These are phyloP conservation scores for Metschnikowia gruessii DNA, from an alignment of 805 yeast genomes.

Conservation along the genomic window DNA sequence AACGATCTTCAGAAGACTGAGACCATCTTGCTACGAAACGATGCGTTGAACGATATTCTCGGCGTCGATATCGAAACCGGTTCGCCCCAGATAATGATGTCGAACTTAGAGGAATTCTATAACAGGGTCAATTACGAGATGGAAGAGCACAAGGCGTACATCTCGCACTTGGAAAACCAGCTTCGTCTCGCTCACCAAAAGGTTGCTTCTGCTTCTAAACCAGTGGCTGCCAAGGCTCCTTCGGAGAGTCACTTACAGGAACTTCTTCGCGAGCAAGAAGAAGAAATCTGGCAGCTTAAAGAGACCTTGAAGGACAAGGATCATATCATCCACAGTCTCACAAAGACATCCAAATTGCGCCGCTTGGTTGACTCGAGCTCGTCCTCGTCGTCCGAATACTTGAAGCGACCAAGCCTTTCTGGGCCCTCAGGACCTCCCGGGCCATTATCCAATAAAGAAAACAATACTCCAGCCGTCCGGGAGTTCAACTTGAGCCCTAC, in stretches of 20 bases:
- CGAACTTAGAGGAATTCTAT: conserved; percentile 48
- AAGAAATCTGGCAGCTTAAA: conserved; percentile 63
- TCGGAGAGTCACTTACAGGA: conserved; percentile 24
- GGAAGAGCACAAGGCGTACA: conserved; percentile 60
- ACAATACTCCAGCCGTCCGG: conserved; percentile 7
- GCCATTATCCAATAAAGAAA: conserved; percentile 11
- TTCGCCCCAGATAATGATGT: conserved; percentile 41
- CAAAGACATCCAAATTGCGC: conserved; percentile 61
- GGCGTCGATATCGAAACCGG: conserved; percentile 38
- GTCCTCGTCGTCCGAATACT: conserved; percentile 4
- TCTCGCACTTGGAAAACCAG: conserved; percentile 55
- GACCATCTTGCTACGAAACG: conserved; percentile 55
- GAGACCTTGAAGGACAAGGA: conserved; percentile 70
- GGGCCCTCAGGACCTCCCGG: conserved; percentile 3
- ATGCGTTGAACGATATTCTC: conserved; percentile 57
- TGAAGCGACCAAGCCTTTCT: conserved; percentile 16
- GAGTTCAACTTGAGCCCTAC: conserved; percentile 15
- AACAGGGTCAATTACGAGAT: conserved; percentile 48
- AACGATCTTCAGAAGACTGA: conserved; percentile 59
- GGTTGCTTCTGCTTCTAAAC: neutral
- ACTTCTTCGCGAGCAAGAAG: conserved; percentile 58
- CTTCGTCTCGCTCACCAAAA: conserved; percentile 34
- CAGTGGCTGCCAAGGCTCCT: neutral
- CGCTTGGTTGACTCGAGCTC: conserved; percentile 38
- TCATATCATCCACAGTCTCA: conserved; percentile 69